phyloP scores from a whole-genome alignment of 2,329 filamentous ascomycete genomes.

The Alternaria arbusti region DNA sequence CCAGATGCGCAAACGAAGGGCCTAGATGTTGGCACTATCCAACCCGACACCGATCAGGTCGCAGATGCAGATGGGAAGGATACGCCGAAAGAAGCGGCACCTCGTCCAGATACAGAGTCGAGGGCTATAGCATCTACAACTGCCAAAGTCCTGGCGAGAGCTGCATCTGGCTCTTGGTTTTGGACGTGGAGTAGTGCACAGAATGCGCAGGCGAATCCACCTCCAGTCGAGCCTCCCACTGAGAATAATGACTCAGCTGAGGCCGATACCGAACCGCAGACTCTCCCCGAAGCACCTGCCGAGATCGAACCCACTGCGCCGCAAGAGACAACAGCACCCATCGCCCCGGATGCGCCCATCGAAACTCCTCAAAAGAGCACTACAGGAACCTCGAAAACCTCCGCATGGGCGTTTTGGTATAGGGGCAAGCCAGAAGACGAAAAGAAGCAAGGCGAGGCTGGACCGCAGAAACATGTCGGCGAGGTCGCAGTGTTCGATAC shows the following conservation, averaged over 20 bases:
- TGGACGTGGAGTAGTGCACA: constrained; percentile 57
- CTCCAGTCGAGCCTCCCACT: constrained; percentile 21
- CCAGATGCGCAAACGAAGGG: constrained; percentile 34
- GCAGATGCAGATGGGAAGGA: constrained; percentile 32
- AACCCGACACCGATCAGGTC: neutral
- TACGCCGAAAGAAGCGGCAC: constrained; percentile 3
- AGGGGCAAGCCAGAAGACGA: constrained; percentile 60
- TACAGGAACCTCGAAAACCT: constrained; percentile 56
- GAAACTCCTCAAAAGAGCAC: constrained; percentile 12
- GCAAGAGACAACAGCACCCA: constrained; percentile 2
- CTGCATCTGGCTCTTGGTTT: constrained; percentile 54
- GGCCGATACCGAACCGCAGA: constrained; percentile 14
- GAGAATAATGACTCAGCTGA: constrained; percentile 10
- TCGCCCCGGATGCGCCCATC: constrained; percentile 12
- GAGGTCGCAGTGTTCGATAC: constrained; percentile 59
- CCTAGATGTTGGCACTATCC: constrained; percentile 17
- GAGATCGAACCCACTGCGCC: constrained; percentile 1
- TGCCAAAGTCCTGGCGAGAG: constrained; percentile 19
- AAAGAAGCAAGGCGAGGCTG: constrained; percentile 62
- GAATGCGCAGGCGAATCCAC: constrained; percentile 45
- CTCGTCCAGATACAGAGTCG: constrained; percentile 15
- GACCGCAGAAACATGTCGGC: constrained; percentile 61
- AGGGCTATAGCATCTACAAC: constrained; percentile 20
- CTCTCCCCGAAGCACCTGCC: neutral
- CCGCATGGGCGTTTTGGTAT: constrained; percentile 85